Conservation (phyloP, 768 basidiomycete species). For the Russula abietina region DNA sequence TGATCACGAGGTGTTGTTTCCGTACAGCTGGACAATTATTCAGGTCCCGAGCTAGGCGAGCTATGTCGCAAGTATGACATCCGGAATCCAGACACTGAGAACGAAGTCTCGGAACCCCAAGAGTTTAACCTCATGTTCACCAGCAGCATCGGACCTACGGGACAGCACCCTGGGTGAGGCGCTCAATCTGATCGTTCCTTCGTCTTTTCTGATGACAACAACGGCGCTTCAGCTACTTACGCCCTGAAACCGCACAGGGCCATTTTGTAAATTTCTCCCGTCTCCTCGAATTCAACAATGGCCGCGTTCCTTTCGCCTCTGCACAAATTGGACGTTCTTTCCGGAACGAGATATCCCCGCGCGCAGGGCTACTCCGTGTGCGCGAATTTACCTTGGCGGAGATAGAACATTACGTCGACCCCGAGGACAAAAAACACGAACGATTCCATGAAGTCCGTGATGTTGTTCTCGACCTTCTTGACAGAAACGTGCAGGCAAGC, state of each 20-base stretch:
- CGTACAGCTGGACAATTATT: slow-evolving; percentile 84
- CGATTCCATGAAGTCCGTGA: slow-evolving; percentile 80
- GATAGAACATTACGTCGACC: slow-evolving; percentile 98
- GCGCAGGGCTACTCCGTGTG: slow-evolving; percentile 91
- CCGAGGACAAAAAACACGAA: slow-evolving; percentile 79
- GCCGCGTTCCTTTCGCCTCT: slow-evolving; percentile 91
- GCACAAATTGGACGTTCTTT: slow-evolving; percentile 95
- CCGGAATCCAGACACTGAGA: slow-evolving; percentile 85
- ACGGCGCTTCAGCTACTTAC: slow-evolving; percentile 61
- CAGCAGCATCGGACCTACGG: slow-evolving; percentile 94
- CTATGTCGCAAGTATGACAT: slow-evolving; percentile 77
- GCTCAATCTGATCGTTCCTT: slow-evolving; percentile 1
- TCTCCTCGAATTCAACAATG: slow-evolving; percentile 96
- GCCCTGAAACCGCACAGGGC: slow-evolving; percentile 97
- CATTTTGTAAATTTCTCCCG: slow-evolving; percentile 99
- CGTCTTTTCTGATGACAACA: neutral
- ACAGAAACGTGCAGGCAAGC: slow-evolving; percentile 73
- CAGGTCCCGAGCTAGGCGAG: slow-evolving; percentile 81
- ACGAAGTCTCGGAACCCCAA: slow-evolving; percentile 88
- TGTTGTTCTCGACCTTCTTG: slow-evolving; percentile 67
- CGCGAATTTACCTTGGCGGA: slow-evolving; percentile 99
- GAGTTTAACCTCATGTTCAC: slow-evolving; percentile 99
- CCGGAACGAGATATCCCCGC: slow-evolving; percentile 97
- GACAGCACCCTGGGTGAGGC: slow-evolving; percentile 86
- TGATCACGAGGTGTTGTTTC: slow-evolving; percentile 16